Evolutionary conservation across 108 stramenopile species (phyloP).

Genomic region (Epipyxis sp.): DNA sequence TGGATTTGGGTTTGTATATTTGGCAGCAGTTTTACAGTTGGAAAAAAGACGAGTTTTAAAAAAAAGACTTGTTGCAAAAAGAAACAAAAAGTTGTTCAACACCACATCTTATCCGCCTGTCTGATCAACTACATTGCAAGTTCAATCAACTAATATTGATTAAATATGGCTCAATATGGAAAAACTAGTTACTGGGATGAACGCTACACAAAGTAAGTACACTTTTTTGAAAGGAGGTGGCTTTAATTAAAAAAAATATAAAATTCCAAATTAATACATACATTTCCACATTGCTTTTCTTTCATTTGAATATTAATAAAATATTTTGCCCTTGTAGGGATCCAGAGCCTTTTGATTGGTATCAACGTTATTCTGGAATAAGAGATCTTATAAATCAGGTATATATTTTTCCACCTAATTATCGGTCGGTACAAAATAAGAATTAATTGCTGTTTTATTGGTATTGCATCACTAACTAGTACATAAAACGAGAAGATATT

Average conservation of each 20-base stretch:
- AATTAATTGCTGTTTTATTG: slow-evolving; percentile 27
- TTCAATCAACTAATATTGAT: not conserved
- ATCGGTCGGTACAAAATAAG: not conserved
- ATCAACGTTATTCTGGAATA: slow-evolving; percentile 58
- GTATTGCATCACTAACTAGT: slow-evolving; percentile 37
- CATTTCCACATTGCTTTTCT: not conserved
- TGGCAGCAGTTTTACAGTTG: not conserved
- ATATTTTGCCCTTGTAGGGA: slow-evolving; percentile 49
- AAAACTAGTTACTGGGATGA: slow-evolving; percentile 60
- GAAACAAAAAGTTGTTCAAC: not conserved
- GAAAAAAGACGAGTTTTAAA: not conserved
- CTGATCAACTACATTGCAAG: not conserved
- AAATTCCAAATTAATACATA: not conserved
- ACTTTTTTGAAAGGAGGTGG: not conserved
- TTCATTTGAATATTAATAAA: not conserved
- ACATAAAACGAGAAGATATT: slow-evolving; percentile 60
- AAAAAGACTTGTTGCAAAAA: not conserved
- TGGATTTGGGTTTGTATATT: not conserved
- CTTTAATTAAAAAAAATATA: not conserved
- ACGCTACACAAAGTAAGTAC: slow-evolving; percentile 53
- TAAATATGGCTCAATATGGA: slow-evolving; percentile 52
- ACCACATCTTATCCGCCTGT: not conserved
- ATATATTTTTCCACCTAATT: not conserved
- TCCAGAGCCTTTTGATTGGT: slow-evolving; percentile 73
- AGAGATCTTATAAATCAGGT: not conserved